These are phyloP conservation scores for Suhomyces chickasaworum DNA, from an alignment of 1,139 yeast genomes.

Conservation along the genomic window DNA sequence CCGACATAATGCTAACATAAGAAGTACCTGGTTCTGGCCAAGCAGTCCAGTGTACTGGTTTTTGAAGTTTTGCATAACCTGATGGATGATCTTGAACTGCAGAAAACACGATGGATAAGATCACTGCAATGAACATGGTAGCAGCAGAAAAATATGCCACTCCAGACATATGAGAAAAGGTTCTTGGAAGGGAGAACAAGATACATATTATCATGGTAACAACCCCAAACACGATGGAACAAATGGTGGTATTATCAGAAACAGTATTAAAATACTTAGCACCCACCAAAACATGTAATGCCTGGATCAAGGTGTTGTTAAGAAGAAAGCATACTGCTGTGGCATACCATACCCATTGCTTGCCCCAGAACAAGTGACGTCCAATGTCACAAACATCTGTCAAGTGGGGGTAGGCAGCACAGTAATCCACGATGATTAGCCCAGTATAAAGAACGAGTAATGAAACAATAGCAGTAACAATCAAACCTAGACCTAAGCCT, in stretches of 20 bases:
- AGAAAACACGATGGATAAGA: slow-evolving; percentile 55
- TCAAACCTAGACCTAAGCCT: slow-evolving; percentile 60
- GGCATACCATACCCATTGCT: slow-evolving; percentile 56
- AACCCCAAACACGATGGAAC: slow-evolving; percentile 54
- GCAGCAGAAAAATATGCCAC: slow-evolving; percentile 55
- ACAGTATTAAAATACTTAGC: slow-evolving; percentile 62
- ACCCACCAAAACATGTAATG: slow-evolving; percentile 60
- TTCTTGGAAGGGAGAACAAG: slow-evolving; percentile 55
- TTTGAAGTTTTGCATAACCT: slow-evolving; percentile 29
- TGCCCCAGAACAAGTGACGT: slow-evolving; percentile 55
- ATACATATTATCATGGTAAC: slow-evolving; percentile 51
- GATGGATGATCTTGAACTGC: slow-evolving; percentile 55
- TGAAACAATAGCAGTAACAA: slow-evolving; percentile 54
- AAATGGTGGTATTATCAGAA: slow-evolving; percentile 48
- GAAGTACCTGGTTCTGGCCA: slow-evolving; percentile 56
- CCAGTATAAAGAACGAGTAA: slow-evolving; percentile 58
- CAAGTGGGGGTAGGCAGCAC: slow-evolving; percentile 54
- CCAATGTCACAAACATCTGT: slow-evolving; percentile 62
- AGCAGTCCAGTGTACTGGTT: slow-evolving; percentile 45
- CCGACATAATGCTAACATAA: slow-evolving; percentile 57
- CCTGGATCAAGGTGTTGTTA: slow-evolving; percentile 59
- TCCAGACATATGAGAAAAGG: slow-evolving; percentile 52
- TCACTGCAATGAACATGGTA: slow-evolving; percentile 59
- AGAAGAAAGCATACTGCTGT: slow-evolving; percentile 57
- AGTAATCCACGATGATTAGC: slow-evolving; percentile 53